Conservation (phyloP, 257 asterid species). For the Solanum chiquidenum region DNA sequence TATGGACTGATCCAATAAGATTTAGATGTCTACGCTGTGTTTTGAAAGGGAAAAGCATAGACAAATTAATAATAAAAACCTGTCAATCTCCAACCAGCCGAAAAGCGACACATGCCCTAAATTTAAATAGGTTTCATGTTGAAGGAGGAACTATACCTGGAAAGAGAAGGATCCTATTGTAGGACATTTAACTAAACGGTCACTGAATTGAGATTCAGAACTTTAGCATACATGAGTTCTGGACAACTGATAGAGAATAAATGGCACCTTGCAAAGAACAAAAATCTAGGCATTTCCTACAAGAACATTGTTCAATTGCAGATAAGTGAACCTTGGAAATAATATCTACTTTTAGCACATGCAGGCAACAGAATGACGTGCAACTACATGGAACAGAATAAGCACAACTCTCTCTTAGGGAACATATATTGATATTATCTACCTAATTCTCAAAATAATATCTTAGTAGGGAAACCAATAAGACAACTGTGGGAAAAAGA, state of each 20-base stretch:
- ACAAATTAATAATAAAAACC: neutral
- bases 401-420: neutral
- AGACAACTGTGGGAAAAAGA: neutral
- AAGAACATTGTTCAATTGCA: neutral
- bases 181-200: neutral
- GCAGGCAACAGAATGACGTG: neutral
- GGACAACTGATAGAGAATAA: neutral
- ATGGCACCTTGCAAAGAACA: neutral
- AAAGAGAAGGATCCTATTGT: neutral
- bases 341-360: neutral
- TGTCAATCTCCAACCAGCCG: neutral
- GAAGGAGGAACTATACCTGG: neutral
- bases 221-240: neutral
- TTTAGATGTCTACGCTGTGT: neutral
- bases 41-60: neutral
- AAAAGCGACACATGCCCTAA: neutral
- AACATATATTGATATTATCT: neutral
- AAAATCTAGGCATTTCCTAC: neutral
- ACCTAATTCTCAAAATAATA: neutral
- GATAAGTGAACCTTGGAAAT: neutral
- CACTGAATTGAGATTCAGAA: neutral
- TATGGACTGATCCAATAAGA: neutral
- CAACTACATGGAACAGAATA: neutral
- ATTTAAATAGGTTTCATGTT: neutral
- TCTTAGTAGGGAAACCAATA: neutral